Base-by-base conservation (phyloP, 352 stramenopile species). In the Phytopythium chamaehyphon region DNA sequence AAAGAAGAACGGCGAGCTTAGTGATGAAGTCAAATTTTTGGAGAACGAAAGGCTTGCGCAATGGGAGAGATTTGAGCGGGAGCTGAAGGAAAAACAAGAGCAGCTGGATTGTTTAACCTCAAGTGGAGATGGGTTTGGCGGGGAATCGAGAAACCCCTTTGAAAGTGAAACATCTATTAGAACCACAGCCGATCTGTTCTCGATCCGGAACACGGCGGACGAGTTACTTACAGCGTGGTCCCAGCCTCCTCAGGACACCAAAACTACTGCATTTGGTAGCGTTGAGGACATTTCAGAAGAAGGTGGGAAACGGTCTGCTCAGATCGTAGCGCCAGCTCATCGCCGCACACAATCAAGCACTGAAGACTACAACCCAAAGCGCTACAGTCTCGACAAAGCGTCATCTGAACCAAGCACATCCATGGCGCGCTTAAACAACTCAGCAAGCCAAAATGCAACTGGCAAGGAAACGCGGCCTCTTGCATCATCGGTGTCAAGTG, bases 11-110 rank as follows among this genome's bases (percentile, higher is more conserved):
- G 75, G 64, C 15, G 83, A 91, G 42, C 47, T 90, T 15, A 62
- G 59, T 6, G 72, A 91, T 50, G 76, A 95, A 56, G 68, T 93
- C 55, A 88, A 78, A 48, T 93, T 91, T 22, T 36, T 95, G 3
- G 79, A 93, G 56, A 80, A 69, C 51, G 76, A 89, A 46, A 72
- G 83, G 1, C 58, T 93, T 24, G 70, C 84, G 22, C 79, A 92
- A 47, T 93, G 82, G 82, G 72, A 71, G 24, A 86, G 83, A 36
- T 79, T 87, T 44, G 76, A 88, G 40, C 47, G 62, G 3, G 44
- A 81, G 23, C 8, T 83, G 23, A 81, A 86, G 43, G 68, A 86
- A 35, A 68, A 64, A 4, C 63, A 80, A 54, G 66, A 45, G 18
- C 6, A 53, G 10, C 8, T 53, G 0, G 47, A 53, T 22, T 33